Conservation (phyloP, 345 rosid species). For the Erucastrum elatum region DNA sequence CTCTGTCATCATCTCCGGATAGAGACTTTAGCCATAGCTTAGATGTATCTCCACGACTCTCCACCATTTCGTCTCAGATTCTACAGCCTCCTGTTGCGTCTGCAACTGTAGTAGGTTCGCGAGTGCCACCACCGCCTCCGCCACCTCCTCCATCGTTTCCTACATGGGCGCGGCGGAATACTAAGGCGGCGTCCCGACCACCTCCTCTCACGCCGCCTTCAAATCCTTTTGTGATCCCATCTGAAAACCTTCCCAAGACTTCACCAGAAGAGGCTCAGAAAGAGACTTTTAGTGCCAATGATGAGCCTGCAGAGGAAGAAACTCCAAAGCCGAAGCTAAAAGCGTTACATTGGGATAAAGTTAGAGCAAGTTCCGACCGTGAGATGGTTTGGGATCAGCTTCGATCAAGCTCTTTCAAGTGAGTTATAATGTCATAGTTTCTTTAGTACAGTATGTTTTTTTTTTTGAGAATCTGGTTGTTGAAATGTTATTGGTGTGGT, state of each 20-base stretch:
- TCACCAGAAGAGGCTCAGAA: conserved; percentile 3
- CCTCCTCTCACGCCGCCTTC: conserved; percentile 67
- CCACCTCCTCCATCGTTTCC: conserved; percentile 39
- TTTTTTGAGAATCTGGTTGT: not conserved
- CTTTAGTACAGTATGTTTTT: not conserved
- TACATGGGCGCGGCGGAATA: conserved; percentile 39
- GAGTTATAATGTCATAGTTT: conserved; percentile 29
- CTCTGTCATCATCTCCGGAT: conserved; percentile 45
- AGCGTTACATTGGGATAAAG: conserved; percentile 95
- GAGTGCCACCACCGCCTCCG: conserved; percentile 33
- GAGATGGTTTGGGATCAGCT: conserved; percentile 99
- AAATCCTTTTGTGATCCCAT: conserved; percentile 65
- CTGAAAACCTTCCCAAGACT: conserved; percentile 18
- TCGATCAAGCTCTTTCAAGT: conserved; percentile 84
- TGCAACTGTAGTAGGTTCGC: not conserved
- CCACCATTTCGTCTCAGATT: conserved; percentile 36
- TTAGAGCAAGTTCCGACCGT: conserved; percentile 95
- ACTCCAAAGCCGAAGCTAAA: conserved; percentile 72
- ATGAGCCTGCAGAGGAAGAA: conserved; percentile 47
- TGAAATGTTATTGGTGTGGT: not conserved
- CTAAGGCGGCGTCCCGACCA: conserved; percentile 45
- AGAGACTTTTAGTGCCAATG: conserved; percentile 19
- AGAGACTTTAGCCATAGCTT: conserved; percentile 39
- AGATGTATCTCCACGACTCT: conserved; percentile 42
- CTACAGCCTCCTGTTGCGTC: conserved; percentile 28